Base-by-base conservation (phyloP, 1,284 basidiomycete genomes). In the Hemileia vastatrix region DNA sequence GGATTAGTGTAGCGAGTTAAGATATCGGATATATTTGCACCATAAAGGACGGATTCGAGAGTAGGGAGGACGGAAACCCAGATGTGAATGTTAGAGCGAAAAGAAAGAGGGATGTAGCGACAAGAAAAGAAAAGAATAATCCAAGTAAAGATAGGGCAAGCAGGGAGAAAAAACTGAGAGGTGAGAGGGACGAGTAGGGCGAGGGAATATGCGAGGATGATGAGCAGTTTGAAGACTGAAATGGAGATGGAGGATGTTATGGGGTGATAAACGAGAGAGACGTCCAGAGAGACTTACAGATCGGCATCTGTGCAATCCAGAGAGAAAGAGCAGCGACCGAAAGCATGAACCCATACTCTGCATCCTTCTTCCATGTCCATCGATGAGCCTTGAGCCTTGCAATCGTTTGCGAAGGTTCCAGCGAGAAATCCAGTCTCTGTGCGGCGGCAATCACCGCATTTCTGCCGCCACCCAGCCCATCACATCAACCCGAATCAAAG, bases 11-110 rank as follows among this genome's bases (percentile, higher is more conserved):
- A 91, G 18, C 91, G 83, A 2, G 93, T 97, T 66, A 97, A 84
- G 72, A 97, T 87, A 77, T 96, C 92, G 36, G 89, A 92, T 66
- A 97, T 93, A 78, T 96, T 97, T 55, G 91, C 93, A 8, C 94
- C 94, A 76, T 95, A 97, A 31, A 95, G 81, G 32, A 95, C 90
- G 6, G 87, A 86, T 76, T 98, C 94, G 60, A 97, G 83, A 0
- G 93, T 94, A 0, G 94, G 94, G 2, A 97, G 83, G 24, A 97
- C 82, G 8, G 88, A 86, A 61, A 98, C 93, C 70, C 89, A 93
- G 57, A 96, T 90, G 19, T 0, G 91, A 88, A 65, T 95, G 89
- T 78, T 88, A 95, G 50, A 86, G 82, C 44, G 87, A 88, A 18
- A 86, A 85, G 79, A 87, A 96, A 79, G 86, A 96, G 3, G 84